These are phyloP conservation scores for Acanthamoeba lenticulata DNA, from an alignment of 208 protist genomes.

Conservation along the genomic window DNA sequence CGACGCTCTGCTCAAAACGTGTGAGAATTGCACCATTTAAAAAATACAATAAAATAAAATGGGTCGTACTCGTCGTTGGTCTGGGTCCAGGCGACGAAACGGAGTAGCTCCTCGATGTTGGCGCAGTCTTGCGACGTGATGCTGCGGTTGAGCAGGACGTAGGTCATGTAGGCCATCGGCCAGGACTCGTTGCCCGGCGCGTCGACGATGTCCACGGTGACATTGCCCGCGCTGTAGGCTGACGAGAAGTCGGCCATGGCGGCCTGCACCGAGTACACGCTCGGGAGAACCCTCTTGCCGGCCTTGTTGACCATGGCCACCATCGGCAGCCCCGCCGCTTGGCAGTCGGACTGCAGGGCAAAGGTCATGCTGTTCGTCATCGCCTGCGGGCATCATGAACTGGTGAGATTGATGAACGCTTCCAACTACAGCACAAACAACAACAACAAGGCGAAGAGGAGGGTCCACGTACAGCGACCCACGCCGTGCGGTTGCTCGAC, in stretches of 20 bases:
- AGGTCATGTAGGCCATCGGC: background rate
- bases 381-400: too few species aligned
- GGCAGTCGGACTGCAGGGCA: background rate
- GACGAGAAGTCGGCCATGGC: background rate
- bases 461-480: background rate
- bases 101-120: background rate
- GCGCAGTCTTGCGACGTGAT: background rate
- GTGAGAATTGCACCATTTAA: too few species aligned
- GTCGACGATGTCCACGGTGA: background rate
- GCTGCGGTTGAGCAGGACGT: background rate
- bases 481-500: background rate
- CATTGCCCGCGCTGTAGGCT: background rate
- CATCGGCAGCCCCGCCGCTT: background rate
- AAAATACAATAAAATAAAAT: too few species aligned
- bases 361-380: background rate
- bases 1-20: background rate
- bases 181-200: background rate
- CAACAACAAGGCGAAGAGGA: too few species aligned
- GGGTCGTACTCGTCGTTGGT: slow-evolving; percentile 1
- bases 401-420: background rate
- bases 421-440: background rate
- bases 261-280: background rate
- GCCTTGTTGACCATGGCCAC: slow-evolving; percentile 18
- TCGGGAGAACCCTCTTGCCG: background rate
- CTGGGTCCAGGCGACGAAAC: background rate